Evolutionary conservation across 345 rosid genomes (phyloP), one percentile per base, ranked within the genome.

Genomic region (Corchorus capsularis): DNA sequence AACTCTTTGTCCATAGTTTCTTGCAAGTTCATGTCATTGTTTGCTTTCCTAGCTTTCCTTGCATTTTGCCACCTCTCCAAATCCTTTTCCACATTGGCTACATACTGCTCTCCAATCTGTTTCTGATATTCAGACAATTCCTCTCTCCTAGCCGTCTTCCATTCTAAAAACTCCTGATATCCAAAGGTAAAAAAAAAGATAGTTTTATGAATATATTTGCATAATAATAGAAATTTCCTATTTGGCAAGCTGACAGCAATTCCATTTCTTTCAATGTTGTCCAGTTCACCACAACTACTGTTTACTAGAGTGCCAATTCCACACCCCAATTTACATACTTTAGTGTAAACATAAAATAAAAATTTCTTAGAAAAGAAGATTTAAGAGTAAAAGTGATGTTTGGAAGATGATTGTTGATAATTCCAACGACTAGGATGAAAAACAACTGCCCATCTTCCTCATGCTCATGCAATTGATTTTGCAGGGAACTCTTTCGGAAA

Each of bases 1-100:
- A 96, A 80, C 74, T 96, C 99, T 79, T 91, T 91, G 89, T 96
- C 98, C 98, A 96, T 96, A 0, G 98, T 92, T 82, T 96, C 98
- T 83, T 96, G 99, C 69, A 93, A 85, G 83, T 89, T 91, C 62
- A 89, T 68, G 60, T 79, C 94, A 46, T 79, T 82, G 82, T 77
- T 89, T 32, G 74, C 83, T 75, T 90, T 92, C 83, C 97, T 87
- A 4, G 84, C 88, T 67, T 86, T 91, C 84, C 95, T 87, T 27
- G 91, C 97, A 82, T 90, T 94, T 85, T 96, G 94, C 98, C 99
- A 90, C 86, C 92, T 91, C 86, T 94, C 98, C 83, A 94, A 59
- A 82, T 96, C 98, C 79, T 90, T 96, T 78, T 94, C 99, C 8
- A 92, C 93, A 37, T 96, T 92, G 46, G 84, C 82, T 56, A 94